Conservation (phyloP, 208 protist species). For the Acanthamoeba healyi region DNA sequence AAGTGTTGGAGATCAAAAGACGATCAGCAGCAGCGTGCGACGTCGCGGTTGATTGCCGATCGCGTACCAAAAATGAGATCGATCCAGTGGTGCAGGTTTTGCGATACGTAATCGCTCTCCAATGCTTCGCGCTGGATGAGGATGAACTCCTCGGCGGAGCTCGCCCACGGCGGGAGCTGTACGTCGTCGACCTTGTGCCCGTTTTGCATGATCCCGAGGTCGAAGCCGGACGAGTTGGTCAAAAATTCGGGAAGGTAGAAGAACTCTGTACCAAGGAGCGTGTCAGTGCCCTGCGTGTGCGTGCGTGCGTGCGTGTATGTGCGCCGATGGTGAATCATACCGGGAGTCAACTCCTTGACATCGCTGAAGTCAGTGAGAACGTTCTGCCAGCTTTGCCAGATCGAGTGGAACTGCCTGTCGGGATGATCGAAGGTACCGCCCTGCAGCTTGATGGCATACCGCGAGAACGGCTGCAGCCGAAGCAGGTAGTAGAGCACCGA, state of each 20-base stretch:
- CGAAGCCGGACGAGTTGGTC: constrained; percentile 81
- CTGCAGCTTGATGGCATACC: constrained; percentile 93
- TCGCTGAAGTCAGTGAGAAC: constrained; percentile 88
- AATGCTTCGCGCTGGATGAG: constrained; percentile 94
- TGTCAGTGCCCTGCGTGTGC: constrained; percentile 93
- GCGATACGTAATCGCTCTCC: constrained; percentile 94
- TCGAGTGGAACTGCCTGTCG: constrained; percentile 94
- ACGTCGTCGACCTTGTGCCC: constrained; percentile 87
- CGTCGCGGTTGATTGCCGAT: background rate
- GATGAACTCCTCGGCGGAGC: constrained; percentile 93
- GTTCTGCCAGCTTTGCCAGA: constrained; percentile 92
- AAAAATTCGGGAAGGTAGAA: constrained; percentile 80
- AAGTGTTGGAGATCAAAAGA: constrained; percentile 87
- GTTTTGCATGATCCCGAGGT: constrained; percentile 81
- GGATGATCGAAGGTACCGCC: constrained; percentile 94
- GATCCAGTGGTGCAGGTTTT: constrained; percentile 95
- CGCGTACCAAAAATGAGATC: constrained; percentile 99
- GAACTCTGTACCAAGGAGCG: background rate
- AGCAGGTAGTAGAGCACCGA: constrained; percentile 96
- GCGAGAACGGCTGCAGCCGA: constrained; percentile 91
- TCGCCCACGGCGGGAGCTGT: constrained; percentile 97
- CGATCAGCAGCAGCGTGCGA: background rate
- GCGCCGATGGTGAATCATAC: no score
- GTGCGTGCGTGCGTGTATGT: constrained; percentile 97
- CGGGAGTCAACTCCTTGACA: constrained; percentile 92